Conservation (phyloP, 495 filamentous ascomycete species). For the Hypomontagnella submonticulosa region DNA sequence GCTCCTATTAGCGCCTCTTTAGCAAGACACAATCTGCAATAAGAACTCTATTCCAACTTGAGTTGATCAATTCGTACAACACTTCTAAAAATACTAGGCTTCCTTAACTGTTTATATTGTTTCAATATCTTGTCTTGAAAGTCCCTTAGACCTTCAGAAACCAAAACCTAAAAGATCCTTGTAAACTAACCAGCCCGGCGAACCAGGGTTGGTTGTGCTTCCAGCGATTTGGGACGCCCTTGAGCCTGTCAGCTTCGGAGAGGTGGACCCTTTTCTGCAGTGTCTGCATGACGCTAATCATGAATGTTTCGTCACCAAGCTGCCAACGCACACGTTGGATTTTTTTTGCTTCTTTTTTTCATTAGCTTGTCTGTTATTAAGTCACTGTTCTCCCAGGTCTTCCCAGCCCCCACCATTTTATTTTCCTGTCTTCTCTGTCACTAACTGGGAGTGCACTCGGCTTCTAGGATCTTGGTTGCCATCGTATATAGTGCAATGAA, state of each 20-base stretch:
- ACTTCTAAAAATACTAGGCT: too few species aligned
- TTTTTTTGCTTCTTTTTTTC: constrained; percentile 16
- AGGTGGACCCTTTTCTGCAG: constrained; percentile 29
- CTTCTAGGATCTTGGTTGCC: constrained; percentile 18
- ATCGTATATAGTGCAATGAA: constrained; percentile 15
- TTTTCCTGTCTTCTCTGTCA: constrained; percentile 6
- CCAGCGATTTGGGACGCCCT: constrained; percentile 37
- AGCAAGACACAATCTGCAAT: neutral
- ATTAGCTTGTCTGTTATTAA: neutral
- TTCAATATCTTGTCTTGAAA: too few species aligned
- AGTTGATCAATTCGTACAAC: too few species aligned
- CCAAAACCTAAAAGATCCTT: constrained; percentile 23
- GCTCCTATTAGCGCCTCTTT: neutral
- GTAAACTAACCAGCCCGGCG: neutral
- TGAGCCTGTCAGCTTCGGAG: constrained; percentile 27
- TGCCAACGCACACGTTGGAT: constrained; percentile 38
- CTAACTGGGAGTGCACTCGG: neutral
- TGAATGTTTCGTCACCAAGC: constrained; percentile 40
- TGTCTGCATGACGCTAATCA: constrained; percentile 42
- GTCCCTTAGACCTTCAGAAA: constrained; percentile 35
- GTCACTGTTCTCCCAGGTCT: neutral
- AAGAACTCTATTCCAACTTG: neutral
- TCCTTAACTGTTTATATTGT: too few species aligned
- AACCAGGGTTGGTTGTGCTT: constrained; percentile 28
- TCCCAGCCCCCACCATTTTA: constrained; percentile 23